phyloP scores from a whole-genome alignment of 768 basidiomycete genomes.

The Tephrocybe sp. region DNA sequence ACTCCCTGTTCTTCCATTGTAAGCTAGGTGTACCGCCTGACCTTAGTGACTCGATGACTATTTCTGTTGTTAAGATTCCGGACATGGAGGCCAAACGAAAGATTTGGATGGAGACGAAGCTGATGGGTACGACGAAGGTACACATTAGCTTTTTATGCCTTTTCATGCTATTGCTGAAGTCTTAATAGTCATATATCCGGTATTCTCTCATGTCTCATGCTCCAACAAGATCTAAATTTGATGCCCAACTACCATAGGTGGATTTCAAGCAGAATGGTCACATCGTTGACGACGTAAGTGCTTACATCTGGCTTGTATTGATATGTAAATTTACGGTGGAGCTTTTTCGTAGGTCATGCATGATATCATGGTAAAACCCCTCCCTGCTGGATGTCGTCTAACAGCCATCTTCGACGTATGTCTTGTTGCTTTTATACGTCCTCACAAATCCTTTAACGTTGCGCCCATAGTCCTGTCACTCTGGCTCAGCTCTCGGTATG shows the following conservation, averaged over 20 bases:
- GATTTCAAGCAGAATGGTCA: conserved; percentile 61
- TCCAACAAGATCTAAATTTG: neutral
- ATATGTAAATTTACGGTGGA: conserved; percentile 7
- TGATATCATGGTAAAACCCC: conserved; percentile 71
- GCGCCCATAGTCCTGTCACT: conserved; percentile 76
- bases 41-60: neutral
- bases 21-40: conserved; percentile 17
- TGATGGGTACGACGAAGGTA: conserved; percentile 84
- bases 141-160: conserved; percentile 1
- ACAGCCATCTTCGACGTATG: conserved; percentile 81
- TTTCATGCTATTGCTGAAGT: neutral
- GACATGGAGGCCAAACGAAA: conserved; percentile 90
- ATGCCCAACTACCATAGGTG: conserved; percentile 26
- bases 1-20: conserved; percentile 93
- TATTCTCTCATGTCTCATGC: conserved; percentile 43
- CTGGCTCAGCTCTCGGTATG: conserved; percentile 82
- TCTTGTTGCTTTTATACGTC: neutral
- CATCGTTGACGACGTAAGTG: conserved; percentile 86
- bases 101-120: conserved; percentile 83
- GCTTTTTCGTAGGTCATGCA: conserved; percentile 58
- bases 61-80: conserved; percentile 65
- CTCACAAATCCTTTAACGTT: conserved; percentile 3
- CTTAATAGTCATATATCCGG: conserved; percentile 78
- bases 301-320: neutral
- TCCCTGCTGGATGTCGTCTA: conserved; percentile 86